Base-by-base conservation (phyloP, 2,329 filamentous ascomycete genomes). In the Diaporthe sp. region DNA sequence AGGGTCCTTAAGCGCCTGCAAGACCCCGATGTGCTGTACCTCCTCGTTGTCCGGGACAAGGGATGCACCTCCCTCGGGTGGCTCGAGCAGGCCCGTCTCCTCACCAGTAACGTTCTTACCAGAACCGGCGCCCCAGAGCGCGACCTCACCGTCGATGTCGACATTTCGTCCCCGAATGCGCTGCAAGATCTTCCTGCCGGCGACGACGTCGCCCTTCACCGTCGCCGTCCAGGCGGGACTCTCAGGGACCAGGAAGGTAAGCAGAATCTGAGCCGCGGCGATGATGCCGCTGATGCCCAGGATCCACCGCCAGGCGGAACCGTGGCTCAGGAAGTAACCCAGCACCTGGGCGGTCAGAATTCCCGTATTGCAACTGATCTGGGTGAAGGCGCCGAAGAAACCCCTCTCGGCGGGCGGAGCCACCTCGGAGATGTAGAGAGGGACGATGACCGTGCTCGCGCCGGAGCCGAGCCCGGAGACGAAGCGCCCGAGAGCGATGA, bases 371-470 rank as follows among this genome's bases (percentile, higher is more conserved):
- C 96, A 96, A 84, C 95, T 96, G 80, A 98, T 92, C 82, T 99
- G 96, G 0, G 97, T 98, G 84, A 97, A 93, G 72, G 90, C 88
- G 17, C 91, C 91, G 80, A 98, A 98, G 77, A 97, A 91, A 7
- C 95, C 96, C 72, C 92, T 91, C 77, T 93, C 90, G 22, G 87
- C 85, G 0, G 91, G 91, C 5, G 96, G 97, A 0, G 96, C 93
- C 35, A 98, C 90, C 83, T 99, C 97, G 60, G 95, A 96, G 78
- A 99, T 95, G 86, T 97, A 99, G 28, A 99, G 90, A 0, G 97
- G 97, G 3, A 97, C 95, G 47, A 98, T 94, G 28, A 99, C 97
- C 3, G 97, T 96, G 1, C 95, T 91, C 3, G 95, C 95, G 30
- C 97, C 97, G 8, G 95, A 95, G 9, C 94, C 96, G 2, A 97